A percentile compares a stretch with the other conserved stretches of the same genome.
Conservation (phyloP, 148 eudicot species). For the Rhododendron simsii region DNA sequence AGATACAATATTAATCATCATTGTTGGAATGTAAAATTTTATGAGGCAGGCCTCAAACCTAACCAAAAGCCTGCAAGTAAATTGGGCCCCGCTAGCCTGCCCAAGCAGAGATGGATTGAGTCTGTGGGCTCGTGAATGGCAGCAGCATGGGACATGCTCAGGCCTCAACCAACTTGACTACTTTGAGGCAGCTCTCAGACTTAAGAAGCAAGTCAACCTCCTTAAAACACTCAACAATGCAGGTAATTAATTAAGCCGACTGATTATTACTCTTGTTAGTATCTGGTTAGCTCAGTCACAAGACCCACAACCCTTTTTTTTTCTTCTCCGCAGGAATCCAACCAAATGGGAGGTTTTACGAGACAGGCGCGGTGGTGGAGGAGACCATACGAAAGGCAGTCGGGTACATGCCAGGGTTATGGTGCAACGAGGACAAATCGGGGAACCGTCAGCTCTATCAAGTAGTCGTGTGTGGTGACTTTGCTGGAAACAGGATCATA, state of each 20-base stretch:
- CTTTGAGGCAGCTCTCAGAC: slow-evolving; percentile 2
- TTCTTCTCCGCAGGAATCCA: neutral
- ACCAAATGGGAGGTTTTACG: neutral
- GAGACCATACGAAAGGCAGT: neutral
- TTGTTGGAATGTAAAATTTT: neutral
- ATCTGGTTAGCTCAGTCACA: neutral
- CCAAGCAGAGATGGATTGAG: slow-evolving; percentile 1
- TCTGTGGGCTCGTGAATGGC: neutral
- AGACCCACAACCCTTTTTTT: neutral
- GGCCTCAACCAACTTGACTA: slow-evolving; percentile 1
- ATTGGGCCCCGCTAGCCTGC: slow-evolving; percentile 5
- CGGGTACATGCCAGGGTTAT: neutral
- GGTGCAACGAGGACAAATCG: neutral
- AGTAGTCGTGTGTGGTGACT: neutral
- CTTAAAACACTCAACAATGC: neutral
- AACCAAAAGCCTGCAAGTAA: slow-evolving; percentile 1
- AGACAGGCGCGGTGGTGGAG: neutral
- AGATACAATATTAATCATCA: neutral
- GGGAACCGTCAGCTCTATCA: slow-evolving; percentile 3
- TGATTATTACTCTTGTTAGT: neutral
- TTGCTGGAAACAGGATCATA: neutral
- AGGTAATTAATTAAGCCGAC: neutral
- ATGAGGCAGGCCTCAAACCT: neutral
- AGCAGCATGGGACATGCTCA: slow-evolving; percentile 2
- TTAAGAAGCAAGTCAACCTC: neutral